These are phyloP conservation scores for Taphrina pruni DNA, from an alignment of 1,139 yeast species.

Conservation along the genomic window DNA sequence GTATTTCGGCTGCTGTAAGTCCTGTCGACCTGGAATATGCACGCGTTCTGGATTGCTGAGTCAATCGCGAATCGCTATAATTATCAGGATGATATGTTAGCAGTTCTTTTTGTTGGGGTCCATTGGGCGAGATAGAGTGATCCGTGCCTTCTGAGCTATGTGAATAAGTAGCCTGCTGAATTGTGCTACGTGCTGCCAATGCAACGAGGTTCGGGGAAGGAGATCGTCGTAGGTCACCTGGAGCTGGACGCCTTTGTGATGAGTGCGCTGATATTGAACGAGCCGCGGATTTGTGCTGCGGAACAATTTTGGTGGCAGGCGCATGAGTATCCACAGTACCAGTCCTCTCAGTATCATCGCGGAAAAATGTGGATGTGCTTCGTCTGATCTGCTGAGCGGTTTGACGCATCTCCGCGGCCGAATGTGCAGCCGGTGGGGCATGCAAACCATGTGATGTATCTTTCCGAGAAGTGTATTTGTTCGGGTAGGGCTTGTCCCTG, in stretches of 20 bases:
- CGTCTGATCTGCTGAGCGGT: slow-evolving; percentile 48
- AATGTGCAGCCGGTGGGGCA: slow-evolving; percentile 49
- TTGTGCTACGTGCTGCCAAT: neutral
- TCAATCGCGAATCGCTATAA: neutral
- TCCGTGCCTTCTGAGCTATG: neutral
- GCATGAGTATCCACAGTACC: neutral
- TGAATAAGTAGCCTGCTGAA: neutral
- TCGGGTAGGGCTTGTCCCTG: neutral
- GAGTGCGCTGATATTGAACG: slow-evolving; percentile 2
- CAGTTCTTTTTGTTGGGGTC: neutral
- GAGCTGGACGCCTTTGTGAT: slow-evolving; percentile 15
- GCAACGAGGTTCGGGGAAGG: slow-evolving; percentile 32
- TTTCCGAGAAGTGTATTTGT: slow-evolving; percentile 11
- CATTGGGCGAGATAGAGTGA: neutral
- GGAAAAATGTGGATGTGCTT: slow-evolving; percentile 43
- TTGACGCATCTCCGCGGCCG: slow-evolving; percentile 51
- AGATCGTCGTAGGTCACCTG: slow-evolving; percentile 36
- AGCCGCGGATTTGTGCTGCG: neutral
- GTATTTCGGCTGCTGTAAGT: neutral
- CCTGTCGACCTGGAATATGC: neutral
- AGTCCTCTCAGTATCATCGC: slow-evolving; percentile 49
- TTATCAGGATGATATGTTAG: neutral
- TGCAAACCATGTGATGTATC: slow-evolving; percentile 26
- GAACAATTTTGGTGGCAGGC: neutral
- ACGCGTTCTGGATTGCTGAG: neutral